phyloP scores from a whole-genome alignment of 1,139 yeast genomes.

The Candida glucosophila region DNA sequence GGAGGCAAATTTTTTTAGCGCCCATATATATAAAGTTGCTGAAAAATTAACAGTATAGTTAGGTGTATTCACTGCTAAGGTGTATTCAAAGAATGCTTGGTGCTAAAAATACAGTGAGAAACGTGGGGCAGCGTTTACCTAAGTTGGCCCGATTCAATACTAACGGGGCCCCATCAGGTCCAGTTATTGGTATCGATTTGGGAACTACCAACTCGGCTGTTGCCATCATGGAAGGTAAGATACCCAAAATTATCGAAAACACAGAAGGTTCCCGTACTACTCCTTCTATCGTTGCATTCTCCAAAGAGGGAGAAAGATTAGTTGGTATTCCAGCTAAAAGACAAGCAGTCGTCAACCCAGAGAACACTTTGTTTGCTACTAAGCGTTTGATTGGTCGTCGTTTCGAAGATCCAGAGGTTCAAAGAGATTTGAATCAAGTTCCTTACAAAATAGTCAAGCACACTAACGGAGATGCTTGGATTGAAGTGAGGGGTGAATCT shows the following conservation, averaged over 20 bases:
- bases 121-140: slow-evolving; percentile 37
- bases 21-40: too few relatives aligned
- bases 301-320: slow-evolving; percentile 79
- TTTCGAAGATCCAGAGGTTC: slow-evolving; percentile 92
- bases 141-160: slow-evolving; percentile 46
- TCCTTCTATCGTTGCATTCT: slow-evolving; percentile 92
- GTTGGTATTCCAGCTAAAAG: slow-evolving; percentile 97
- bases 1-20: too few relatives aligned
- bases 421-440: slow-evolving; percentile 91
- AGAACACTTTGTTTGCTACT: slow-evolving; percentile 88
- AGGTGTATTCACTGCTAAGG: too few relatives aligned
- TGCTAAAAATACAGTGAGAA: slow-evolving; percentile 36
- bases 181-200: slow-evolving; percentile 96
- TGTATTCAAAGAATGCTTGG: slow-evolving; percentile 37
- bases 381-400: slow-evolving; percentile 97
- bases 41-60: too few relatives aligned
- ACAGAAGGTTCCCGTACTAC: slow-evolving; percentile 94
- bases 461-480: slow-evolving; percentile 93
- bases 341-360: slow-evolving; percentile 94
- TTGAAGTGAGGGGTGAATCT: slow-evolving; percentile 83
- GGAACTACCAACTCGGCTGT: slow-evolving; percentile 99
- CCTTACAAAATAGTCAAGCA: slow-evolving; percentile 93
- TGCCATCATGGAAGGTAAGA: slow-evolving; percentile 95
- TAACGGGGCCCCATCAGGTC: slow-evolving; percentile 51
- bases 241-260: slow-evolving; percentile 94